Evolutionary conservation across 192 early-diverging fungal species (phyloP).

Genomic region (Lunasporangiospora selenospora): DNA sequence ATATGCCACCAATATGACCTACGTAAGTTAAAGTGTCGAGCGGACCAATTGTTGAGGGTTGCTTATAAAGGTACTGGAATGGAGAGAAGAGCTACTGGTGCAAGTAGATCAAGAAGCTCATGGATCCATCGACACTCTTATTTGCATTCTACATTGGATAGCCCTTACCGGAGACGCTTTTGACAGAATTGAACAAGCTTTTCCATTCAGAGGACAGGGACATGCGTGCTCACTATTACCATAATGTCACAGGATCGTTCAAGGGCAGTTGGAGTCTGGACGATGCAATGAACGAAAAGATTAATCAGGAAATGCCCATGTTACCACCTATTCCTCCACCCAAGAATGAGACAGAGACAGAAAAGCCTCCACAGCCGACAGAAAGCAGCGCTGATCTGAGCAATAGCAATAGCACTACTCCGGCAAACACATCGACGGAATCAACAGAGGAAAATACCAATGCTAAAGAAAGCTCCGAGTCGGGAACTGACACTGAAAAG

Average conservation of each 20-base stretch:
- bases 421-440: not conserved
- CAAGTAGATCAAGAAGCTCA: no score
- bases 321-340: conserved; percentile 5
- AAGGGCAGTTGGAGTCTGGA: conserved; percentile 44
- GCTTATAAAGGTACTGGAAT: no score
- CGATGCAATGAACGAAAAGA: conserved; percentile 3
- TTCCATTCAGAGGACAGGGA: conserved; percentile 11
- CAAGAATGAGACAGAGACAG: conserved; percentile 19
- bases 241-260: conserved; percentile 60
- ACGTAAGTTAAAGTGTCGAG: no score
- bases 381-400: not conserved
- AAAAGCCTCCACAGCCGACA: no score
- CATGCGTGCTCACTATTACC: conserved; percentile 51
- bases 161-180: conserved; percentile 37
- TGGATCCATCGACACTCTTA: no score
- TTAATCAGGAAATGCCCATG: conserved; percentile 20
- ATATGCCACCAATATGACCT: conserved; percentile 49
- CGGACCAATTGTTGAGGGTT: no score
- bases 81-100: no score
- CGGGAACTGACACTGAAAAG: conserved; percentile 1
- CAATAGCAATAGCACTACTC: not conserved
- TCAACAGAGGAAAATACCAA: not conserved
- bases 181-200: conserved; percentile 22
- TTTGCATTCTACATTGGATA: conserved; percentile 9
- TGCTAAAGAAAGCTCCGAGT: not conserved